phyloP scores from a whole-genome alignment of 768 basidiomycete genomes.

The Neoboletus subvelutipes region DNA sequence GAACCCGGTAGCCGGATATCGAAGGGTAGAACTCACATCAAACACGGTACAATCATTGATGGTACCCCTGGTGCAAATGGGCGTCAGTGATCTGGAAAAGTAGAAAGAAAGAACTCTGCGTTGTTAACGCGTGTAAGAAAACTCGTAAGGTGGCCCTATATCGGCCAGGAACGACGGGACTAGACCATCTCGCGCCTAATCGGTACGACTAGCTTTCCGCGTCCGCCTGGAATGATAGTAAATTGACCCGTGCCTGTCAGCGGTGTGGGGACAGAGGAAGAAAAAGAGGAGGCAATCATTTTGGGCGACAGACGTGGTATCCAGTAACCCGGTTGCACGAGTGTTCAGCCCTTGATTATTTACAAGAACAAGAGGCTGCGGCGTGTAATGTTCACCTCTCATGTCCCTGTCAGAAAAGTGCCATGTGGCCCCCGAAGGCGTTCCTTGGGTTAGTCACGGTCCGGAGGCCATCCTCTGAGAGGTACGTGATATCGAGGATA shows the following conservation, averaged over 20 bases:
- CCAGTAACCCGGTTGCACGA: not conserved
- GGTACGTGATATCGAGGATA: not conserved
- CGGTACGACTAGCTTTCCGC: not conserved
- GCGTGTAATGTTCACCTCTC: not conserved
- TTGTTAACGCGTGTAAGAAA: conserved; percentile 1
- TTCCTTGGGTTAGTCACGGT: not conserved
- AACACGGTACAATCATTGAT: conserved; percentile 17
- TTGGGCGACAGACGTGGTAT: not conserved
- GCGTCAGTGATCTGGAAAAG: conserved; percentile 8
- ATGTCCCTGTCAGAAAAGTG: conserved; percentile 2
- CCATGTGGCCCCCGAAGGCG: not conserved
- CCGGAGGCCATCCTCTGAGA: not conserved
- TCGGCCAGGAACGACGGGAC: not conserved
- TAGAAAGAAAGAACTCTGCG: conserved; percentile 4
- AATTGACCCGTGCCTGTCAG: not conserved
- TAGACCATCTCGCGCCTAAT: not conserved
- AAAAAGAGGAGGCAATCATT: not conserved
- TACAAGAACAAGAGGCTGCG: conserved; percentile 2
- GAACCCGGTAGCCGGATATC: not conserved
- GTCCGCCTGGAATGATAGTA: not conserved
- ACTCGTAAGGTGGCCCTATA: not conserved
- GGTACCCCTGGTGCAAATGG: not conserved
- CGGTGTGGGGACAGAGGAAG: not conserved
- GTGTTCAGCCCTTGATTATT: not conserved
- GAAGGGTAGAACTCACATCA: not conserved